Conservation (phyloP, 257 asterid genomes). For the Petunia secreta region DNA sequence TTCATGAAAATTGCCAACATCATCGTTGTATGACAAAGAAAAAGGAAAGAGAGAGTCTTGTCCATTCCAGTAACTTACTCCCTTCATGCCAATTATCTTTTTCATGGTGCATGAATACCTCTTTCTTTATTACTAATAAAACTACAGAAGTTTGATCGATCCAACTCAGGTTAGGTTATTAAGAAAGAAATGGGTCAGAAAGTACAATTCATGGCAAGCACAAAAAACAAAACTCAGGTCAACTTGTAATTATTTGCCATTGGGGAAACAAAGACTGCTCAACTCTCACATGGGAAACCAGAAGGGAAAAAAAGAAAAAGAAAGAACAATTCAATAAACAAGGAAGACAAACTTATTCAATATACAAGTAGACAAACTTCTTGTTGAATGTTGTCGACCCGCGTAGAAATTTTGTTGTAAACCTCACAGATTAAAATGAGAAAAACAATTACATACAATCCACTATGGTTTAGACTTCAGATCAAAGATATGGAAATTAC, state of each 20-base stretch:
- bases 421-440: not conserved
- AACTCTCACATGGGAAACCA: slow-evolving; percentile 27
- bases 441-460: not conserved
- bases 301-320: not conserved
- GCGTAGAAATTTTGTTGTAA: not conserved
- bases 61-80: not conserved
- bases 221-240: slow-evolving; percentile 25
- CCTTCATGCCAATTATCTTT: slow-evolving; percentile 5
- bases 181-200: not conserved
- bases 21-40: not conserved
- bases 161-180: slow-evolving; percentile 9
- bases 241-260: slow-evolving; percentile 19
- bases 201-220: not conserved
- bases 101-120: not conserved
- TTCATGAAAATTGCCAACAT: too few species aligned
- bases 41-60: not conserved
- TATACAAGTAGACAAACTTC: slow-evolving; percentile 10
- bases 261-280: slow-evolving; percentile 14
- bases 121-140: not conserved
- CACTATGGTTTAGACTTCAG: not conserved
- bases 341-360: not conserved
- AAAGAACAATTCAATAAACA: slow-evolving; percentile 17
- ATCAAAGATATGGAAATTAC: not conserved
- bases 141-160: not conserved
- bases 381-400: slow-evolving; percentile 20